Percentiles rank a stretch among this genome's conserved stretches.
phyloP scores from a whole-genome alignment of 441 rosid genomes.

The Rhodomyrtus psidioides region DNA sequence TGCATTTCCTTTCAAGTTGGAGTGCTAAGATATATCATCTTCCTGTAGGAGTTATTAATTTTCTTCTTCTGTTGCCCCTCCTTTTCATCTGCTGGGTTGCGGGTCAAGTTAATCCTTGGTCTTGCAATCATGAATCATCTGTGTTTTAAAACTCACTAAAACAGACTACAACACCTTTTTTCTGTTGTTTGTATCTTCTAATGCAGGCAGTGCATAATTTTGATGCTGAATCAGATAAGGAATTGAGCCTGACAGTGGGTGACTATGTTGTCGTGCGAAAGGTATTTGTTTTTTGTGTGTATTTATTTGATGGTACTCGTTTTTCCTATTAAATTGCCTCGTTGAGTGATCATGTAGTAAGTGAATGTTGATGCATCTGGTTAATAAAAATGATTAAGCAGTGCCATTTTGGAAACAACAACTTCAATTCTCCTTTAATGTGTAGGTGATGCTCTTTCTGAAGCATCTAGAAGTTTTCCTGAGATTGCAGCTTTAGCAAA shows the following conservation, averaged over 20 bases:
- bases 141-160: not conserved
- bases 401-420: not conserved
- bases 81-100: not conserved
- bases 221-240: slow-evolving; percentile 55
- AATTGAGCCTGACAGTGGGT: slow-evolving; percentile 47
- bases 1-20: not conserved
- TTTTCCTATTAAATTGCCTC: not conserved
- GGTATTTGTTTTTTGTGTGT: slow-evolving; percentile 23
- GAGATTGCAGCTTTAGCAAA: not conserved
- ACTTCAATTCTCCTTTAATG: not conserved
- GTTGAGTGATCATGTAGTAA: not conserved
- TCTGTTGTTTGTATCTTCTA: not conserved
- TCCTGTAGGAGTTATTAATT: not conserved
- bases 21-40: not conserved
- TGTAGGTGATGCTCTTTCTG: not conserved
- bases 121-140: not conserved
- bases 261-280: slow-evolving; percentile 64
- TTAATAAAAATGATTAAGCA: not conserved
- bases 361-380: not conserved
- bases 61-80: not conserved
- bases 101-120: not conserved
- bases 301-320: not conserved
- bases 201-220: slow-evolving; percentile 52
- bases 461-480: not conserved
- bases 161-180: not conserved